Evolutionary conservation across 352 stramenopile species (phyloP), one percentile per base, ranked within the genome.

Genomic region (Thalassiosira hispida): DNA sequence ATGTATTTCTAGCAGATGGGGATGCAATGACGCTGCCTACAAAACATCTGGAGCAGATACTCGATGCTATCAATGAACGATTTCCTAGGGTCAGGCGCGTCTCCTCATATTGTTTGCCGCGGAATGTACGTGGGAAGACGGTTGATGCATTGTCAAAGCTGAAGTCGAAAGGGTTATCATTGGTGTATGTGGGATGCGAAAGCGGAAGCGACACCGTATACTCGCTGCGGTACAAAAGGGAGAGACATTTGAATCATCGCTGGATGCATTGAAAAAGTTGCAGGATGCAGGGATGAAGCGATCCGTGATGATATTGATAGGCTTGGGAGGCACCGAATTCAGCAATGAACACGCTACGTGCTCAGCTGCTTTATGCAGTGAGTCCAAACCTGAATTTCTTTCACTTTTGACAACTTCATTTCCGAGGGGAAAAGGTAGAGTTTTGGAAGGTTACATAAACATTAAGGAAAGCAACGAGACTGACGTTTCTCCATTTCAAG

Each of bases 101-200:
- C 16, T 77, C 68, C 6, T 53, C 18, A 18, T 77, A 77, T 51
- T 77, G 68, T 20, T 52, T 77, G 5, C 56, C 68, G 25, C 68
- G 68, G 1, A 77, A 77, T 51, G 46, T 77, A 59, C 59, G 59
- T 2, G 23, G 42, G 22, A 77, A 61, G 47, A 62, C 35, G 1
- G 33, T 71, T 9, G 42, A 77, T 16, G 56, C 25, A 53, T 53
- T 77, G 14, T 42, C 40, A 44, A 47, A 55, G 20, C 33, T 77
- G n/a, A 42, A 33, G 7, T 40, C 8, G 1, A 42, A 56, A 16
- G 55, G 68, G 25, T 63, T 77, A 14, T 35, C 42, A 12, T 35
- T 77, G 12, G 68, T 71, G 14, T 77, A 77, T 71, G 57, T 77
- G 4, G 68, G 68, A 33, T 77, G 68, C 53, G 68, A 77, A 71